Evolutionary conservation across 345 rosid genomes (phyloP), one percentile per base, ranked within the genome.

Genomic region (Eucalyptus dawsonii): DNA sequence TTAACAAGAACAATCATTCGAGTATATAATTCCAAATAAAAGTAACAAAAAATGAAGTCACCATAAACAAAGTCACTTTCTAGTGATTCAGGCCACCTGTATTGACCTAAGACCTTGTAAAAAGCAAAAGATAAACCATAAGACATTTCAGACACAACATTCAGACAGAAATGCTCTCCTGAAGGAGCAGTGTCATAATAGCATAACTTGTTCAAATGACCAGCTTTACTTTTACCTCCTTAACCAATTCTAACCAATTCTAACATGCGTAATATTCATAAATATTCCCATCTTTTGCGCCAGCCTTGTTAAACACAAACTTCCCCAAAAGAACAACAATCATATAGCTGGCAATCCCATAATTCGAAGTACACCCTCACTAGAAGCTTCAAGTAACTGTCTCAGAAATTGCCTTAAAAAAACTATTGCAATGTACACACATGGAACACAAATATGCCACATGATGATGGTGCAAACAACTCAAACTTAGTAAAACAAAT

Each of bases 21-120:
- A 42, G 25, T 11, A 72, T 86, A 89, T 65, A 60, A 69, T 69
- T 67, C 16, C 40, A 29, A 27, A 40, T 31, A 19, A 14, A 89
- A 86, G 53, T 81, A 72, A 44, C 87, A 54, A 80, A 81, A 56
- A 87, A 89, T n/a, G 76, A 62, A 93, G 96, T 93, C 86, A 96
- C 99, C 95, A 53, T 95, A 96, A 91, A 94, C n/a, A 86, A 97
- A 95, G 89, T 97, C 99, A 86, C 96, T 93, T 92, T 97, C 96
- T 86, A 94, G 94, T 58, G 93, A 88, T 89, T 96, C 98, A 6
- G 99, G 98, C 99, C 99, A 97, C 90, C 94, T 95, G 94, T 94
- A 94, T 89, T 89, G 94, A 91, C 94, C 93, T 90, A 97, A 88
- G 88, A 97, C 96, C 99, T 97, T 87, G 87, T 37, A 88, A 9